Percentiles rank a stretch among this genome's conserved stretches.
Conservation (phyloP, 2,329 filamentous ascomycete genomes). For the Seiridium cupressi region DNA sequence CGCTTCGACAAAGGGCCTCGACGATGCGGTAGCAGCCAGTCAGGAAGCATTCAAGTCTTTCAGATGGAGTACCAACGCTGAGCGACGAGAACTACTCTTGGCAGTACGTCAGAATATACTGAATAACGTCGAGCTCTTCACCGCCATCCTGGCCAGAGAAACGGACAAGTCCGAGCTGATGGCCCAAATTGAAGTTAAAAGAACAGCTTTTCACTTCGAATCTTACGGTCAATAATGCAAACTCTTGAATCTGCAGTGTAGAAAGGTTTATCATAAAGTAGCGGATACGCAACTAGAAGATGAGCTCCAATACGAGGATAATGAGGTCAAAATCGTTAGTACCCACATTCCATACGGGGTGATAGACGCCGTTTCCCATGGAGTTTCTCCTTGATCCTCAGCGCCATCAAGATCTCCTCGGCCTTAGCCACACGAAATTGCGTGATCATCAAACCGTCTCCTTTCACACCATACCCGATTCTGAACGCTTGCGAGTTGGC, state of each 20-base stretch:
- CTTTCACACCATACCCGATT: slow-evolving; percentile 51
- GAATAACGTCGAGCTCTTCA: slow-evolving; percentile 39
- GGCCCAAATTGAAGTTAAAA: slow-evolving; percentile 36
- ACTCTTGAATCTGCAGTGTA: background rate
- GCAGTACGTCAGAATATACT: slow-evolving; percentile 38
- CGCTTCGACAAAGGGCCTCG: slow-evolving; percentile 37
- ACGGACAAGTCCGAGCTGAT: slow-evolving; percentile 48
- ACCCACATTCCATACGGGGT: slow-evolving; percentile 47
- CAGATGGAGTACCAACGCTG: slow-evolving; percentile 39
- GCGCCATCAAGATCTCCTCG: slow-evolving; percentile 48
- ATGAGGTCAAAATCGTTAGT: slow-evolving; percentile 36
- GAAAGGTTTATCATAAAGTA: background rate
- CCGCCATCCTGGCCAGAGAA: slow-evolving; percentile 43
- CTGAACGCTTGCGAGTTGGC: slow-evolving; percentile 52
- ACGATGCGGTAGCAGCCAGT: slow-evolving; percentile 44
- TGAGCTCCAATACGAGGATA: slow-evolving; percentile 45
- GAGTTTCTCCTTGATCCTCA: slow-evolving; percentile 53
- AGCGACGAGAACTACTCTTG: slow-evolving; percentile 38
- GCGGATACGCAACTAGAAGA: slow-evolving; percentile 28
- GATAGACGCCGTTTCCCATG: slow-evolving; percentile 57
- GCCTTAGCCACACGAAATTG: slow-evolving; percentile 53
- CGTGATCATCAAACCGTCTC: slow-evolving; percentile 58
- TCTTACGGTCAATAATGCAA: slow-evolving; percentile 28
- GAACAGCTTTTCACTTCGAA: slow-evolving; percentile 32
- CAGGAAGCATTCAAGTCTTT: slow-evolving; percentile 44